Base-by-base conservation (phyloP, 257 asterid genomes). In the Penstemon barbatus region DNA sequence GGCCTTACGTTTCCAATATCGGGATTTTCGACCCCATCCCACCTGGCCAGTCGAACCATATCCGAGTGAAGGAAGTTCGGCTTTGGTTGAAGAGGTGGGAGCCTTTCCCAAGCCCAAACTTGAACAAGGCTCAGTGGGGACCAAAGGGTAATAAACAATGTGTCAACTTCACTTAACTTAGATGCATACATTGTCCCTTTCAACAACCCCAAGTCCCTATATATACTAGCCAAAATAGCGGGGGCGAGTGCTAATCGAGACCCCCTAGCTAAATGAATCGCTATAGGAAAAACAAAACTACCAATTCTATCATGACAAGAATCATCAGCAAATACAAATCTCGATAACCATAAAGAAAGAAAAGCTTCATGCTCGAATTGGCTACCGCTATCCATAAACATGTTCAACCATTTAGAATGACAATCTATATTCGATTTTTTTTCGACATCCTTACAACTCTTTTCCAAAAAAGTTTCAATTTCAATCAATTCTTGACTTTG, bases 101-200 rank as follows among this genome's bases (percentile, higher is more conserved):
- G 54, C 65, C 89, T 77, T 57, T 84, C 89, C 86, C 86, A 84
- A 8, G 70, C 80, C 89, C 86, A 84, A 52, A 79, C 71, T 71
- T 84, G 83, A 61, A 84, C 77, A 3, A 81, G 42, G 6, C 62
- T 60, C 42, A 81, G 19, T 4, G 84, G 83, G 3, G 78, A 69
- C 73, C 79, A 74, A 49, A 79, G 71, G 5, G 58, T 48, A 6
- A 77, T 13, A 9, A 7, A 79, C 13, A 75, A 65, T 46, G 51
- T 55, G 8, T 66, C 59, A n/a, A 36, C 43, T 18, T 44, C 71
- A 12, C 18, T 25, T 13, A 12, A 12, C 9, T 19, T 49, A 8
- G 37, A 4, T 0, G 57, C 64, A 39, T 37, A n/a, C 78, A 84
- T 74, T 5, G 77, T 8, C 46, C 49, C 77, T 42, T 50, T 79